Evolutionary conservation across 306 rosid species (phyloP), one percentile per base, ranked within the genome.

Genomic region (Rosa multiflora): DNA sequence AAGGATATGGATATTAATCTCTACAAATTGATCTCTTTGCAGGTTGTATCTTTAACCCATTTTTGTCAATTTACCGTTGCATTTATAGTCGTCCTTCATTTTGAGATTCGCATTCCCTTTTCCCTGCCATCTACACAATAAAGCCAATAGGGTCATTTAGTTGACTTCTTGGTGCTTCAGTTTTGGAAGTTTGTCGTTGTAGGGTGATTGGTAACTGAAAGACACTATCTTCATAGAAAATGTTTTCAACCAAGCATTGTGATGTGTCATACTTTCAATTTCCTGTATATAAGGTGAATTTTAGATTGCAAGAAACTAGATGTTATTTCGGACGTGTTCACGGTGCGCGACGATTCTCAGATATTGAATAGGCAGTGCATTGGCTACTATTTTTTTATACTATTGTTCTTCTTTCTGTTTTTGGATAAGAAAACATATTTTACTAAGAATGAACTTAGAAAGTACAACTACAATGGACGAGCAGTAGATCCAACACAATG

Each of bases 1-100:
- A 92, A 87, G 80, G 93, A 90, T 79, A 49, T 87, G 67, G 97
- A 85, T 51, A 78, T 89, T 76, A 88, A 90, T 87, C 89, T 94
- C 76, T 90, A 83, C 80, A 84, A 80, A 48, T 77, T 92, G 81
- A 85, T 94, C 64, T 90, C 93, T 20, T 49, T 46, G 79, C 89
- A 90, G 98, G 98, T 94, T 72, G 70, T 64, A 83, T 67, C 80
- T 76, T 72, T 43, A 42, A 53, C 70, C 59, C 75, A 15, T 75
- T 43, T 72, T 21, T 39, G 23, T 70, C 62, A 4, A 12, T 7
- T 78, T 72, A 40, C 29, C 26, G 48, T 51, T 51, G 2, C 5
- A 56, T 14, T 64, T 70, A n/a, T 53, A 20, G 7, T 51, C 29
- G n/a, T 12, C 53, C 12, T 39, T 26, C 58, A 51, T 40, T 23